Conservation (phyloP, 306 rosid genomes). For the Corylus americana region DNA sequence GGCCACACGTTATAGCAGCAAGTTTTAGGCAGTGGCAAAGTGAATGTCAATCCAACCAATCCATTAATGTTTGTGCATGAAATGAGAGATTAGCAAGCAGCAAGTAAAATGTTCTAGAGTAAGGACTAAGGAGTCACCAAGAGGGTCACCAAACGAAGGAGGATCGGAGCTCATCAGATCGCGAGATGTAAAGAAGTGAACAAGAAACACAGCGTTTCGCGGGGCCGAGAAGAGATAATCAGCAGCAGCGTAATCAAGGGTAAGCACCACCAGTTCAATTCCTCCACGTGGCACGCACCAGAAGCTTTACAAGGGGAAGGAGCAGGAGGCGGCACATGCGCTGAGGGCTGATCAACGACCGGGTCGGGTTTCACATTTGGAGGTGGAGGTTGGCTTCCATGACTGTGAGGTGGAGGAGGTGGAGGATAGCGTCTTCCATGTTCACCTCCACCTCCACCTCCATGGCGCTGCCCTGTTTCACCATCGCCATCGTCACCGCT, state of each 20-base stretch:
- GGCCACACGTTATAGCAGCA: too few species aligned
- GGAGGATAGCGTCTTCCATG: not conserved
- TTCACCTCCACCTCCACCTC: not conserved
- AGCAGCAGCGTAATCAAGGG: constrained; percentile 29
- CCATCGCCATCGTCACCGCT: not conserved
- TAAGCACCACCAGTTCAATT: not conserved
- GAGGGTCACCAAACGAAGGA: too few species aligned
- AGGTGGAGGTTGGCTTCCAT: not conserved
- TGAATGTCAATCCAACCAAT: too few species aligned
- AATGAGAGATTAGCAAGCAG: too few species aligned
- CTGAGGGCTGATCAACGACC: not conserved
- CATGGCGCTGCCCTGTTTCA: too few species aligned
- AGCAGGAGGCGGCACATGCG: not conserved
- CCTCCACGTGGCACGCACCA: constrained; percentile 6
- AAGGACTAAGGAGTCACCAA: too few species aligned
- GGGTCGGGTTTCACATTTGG: not conserved
- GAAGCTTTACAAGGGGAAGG: constrained; percentile 26
- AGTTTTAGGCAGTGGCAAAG: too few species aligned
- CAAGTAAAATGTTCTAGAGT: too few species aligned
- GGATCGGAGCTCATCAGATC: too few species aligned
- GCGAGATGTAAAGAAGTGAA: not conserved
- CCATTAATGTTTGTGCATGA: too few species aligned
- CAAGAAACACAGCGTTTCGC: not conserved
- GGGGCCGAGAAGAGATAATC: constrained; percentile 11
- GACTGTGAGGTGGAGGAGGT: constrained; percentile 10